Evolutionary conservation across 345 rosid genomes (phyloP).

Genomic region (Pseudoturritis turrita): DNA sequence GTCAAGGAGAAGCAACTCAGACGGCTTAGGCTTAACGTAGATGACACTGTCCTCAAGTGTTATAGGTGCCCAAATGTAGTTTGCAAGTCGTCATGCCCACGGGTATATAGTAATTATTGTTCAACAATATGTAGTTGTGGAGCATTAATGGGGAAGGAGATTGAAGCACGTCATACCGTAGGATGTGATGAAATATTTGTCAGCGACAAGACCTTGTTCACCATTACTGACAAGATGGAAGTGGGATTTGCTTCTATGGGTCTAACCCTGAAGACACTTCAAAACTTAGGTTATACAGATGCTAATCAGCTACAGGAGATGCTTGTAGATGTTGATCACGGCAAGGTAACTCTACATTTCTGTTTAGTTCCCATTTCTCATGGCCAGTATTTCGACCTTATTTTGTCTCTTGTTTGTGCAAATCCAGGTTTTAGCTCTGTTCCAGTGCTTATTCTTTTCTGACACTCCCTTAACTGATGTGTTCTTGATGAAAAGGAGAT

Average conservation of each 20-base stretch:
- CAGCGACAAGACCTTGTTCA: not conserved
- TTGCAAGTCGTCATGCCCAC: not conserved
- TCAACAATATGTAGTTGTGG: not conserved
- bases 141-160: not conserved
- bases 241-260: not conserved
- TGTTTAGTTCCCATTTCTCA: not conserved
- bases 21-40: not conserved
- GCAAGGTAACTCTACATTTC: not conserved
- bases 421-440: not conserved
- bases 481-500: not conserved
- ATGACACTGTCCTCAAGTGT: not conserved
- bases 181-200: not conserved
- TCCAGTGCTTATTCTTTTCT: not conserved
- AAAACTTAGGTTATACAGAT: not conserved
- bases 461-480: conserved; percentile 6
- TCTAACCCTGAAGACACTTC: not conserved
- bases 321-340: not conserved
- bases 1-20: not conserved
- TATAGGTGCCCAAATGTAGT: not conserved
- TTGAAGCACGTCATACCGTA: accelerated
- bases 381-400: not conserved
- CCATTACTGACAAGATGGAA: not conserved
- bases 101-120: not conserved
- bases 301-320: not conserved
- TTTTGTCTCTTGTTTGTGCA: not conserved